Conservation (phyloP, 2,329 filamentous ascomycete genomes). For the Setomelanomma holmii region DNA sequence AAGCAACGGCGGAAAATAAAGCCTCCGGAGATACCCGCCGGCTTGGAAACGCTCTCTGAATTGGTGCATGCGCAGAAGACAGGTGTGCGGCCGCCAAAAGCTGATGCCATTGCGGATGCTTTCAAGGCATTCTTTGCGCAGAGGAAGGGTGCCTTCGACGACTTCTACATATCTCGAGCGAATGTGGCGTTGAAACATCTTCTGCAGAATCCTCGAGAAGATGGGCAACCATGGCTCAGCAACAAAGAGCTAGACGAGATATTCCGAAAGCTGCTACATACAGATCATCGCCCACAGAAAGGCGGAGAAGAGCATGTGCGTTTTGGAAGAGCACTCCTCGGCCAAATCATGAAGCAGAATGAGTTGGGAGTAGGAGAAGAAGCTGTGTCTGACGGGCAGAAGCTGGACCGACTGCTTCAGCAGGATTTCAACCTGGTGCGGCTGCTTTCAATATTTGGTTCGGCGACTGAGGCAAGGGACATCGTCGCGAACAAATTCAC, state of each 20-base stretch:
- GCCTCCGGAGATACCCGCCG: constrained; percentile 70
- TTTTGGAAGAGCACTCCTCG: constrained; percentile 50
- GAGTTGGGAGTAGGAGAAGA: too few species aligned
- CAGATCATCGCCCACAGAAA: constrained; percentile 42
- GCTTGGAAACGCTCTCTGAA: constrained; percentile 74
- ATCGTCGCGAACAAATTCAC: constrained; percentile 22
- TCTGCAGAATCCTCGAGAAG: constrained; percentile 40
- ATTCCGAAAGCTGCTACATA: constrained; percentile 13
- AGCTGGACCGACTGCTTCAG: background rate
- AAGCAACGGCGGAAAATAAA: constrained; percentile 66
- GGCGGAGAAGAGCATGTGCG: constrained; percentile 48
- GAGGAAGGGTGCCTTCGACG: constrained; percentile 30
- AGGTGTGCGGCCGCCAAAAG: constrained; percentile 68
- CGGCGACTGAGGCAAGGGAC: constrained; percentile 33
- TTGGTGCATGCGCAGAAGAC: constrained; percentile 69
- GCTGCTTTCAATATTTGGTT: constrained; percentile 33
- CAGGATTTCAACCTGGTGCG: constrained; percentile 17
- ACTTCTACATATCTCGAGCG: constrained; percentile 61
- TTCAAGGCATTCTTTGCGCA: constrained; percentile 38
- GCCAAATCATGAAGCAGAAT: constrained; percentile 2
- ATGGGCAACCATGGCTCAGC: constrained; percentile 42
- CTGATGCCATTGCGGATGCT: constrained; percentile 69
- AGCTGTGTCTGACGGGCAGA: constrained; percentile 1
- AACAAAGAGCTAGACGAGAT: constrained; percentile 21
- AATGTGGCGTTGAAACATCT: constrained; percentile 68